Percentiles rank a stretch among this genome's conserved stretches.
phyloP scores from a whole-genome alignment of 768 basidiomycete species.

The Mycena capillaripes region DNA sequence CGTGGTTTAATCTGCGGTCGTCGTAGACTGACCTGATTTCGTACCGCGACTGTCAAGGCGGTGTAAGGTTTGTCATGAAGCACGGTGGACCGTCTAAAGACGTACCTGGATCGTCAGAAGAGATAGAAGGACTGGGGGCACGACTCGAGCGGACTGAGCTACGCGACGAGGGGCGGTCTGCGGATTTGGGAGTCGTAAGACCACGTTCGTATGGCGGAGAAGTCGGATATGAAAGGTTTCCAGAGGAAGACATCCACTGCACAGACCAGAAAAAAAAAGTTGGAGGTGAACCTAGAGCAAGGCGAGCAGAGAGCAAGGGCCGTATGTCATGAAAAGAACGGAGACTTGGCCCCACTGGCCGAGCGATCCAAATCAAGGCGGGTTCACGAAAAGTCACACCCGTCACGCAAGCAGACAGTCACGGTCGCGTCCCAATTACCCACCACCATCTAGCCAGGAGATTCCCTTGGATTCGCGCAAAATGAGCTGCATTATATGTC shows the following conservation, averaged over 20 bases:
- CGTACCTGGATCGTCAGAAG: slow-evolving; percentile 78
- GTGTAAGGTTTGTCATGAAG: slow-evolving; percentile 37
- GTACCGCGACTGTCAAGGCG: slow-evolving; percentile 74
- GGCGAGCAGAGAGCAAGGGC: background rate
- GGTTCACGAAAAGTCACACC: background rate
- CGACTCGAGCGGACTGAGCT: slow-evolving; percentile 56
- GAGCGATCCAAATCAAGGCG: background rate
- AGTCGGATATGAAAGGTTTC: slow-evolving; percentile 16
- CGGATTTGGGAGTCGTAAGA: slow-evolving; percentile 15
- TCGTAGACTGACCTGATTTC: slow-evolving; percentile 66
- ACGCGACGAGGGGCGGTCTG: slow-evolving; percentile 61
- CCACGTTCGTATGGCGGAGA: slow-evolving; percentile 16
- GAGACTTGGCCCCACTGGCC: background rate
- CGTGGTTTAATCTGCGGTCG: background rate
- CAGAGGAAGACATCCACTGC: too few relatives aligned
- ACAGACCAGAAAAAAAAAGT: background rate
- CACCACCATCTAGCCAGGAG: background rate
- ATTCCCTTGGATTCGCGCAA: too few relatives aligned
- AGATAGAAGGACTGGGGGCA: slow-evolving; percentile 69
- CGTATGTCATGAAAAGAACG: background rate
- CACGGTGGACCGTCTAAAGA: slow-evolving; percentile 31
- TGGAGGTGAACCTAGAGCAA: too few relatives aligned
- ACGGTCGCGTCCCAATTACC: slow-evolving; percentile 8
- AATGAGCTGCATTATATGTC: slow-evolving; percentile 68
- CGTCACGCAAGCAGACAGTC: background rate